These are phyloP conservation scores for Serendipita indica DNA, from an alignment of 768 basidiomycete genomes.

Conservation along the genomic window DNA sequence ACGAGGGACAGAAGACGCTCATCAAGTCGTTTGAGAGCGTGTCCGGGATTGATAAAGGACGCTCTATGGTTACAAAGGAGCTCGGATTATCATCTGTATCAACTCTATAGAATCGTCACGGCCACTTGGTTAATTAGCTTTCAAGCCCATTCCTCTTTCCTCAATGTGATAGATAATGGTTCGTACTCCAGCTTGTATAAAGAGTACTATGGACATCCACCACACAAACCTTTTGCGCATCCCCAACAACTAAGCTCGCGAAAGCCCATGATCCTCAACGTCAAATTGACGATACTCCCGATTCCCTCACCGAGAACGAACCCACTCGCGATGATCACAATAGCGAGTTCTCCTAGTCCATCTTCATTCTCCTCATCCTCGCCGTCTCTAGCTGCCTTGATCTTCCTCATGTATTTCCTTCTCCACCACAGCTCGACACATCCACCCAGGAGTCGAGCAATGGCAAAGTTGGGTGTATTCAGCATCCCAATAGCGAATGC, in stretches of 20 bases:
- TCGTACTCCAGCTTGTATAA: not conserved
- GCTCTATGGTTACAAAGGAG: conserved; percentile 57
- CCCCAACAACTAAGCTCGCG: conserved; percentile 76
- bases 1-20: conserved; percentile 67
- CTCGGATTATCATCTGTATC: conserved; percentile 56
- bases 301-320: conserved; percentile 95
- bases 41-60: conserved; percentile 59
- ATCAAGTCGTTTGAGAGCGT: conserved; percentile 58
- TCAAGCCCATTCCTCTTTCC: not conserved
- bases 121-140: not conserved
- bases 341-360: conserved; percentile 31
- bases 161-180: not conserved
- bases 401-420: conserved; percentile 30
- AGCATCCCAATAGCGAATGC: conserved; percentile 93
- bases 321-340: conserved; percentile 84
- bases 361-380: conserved; percentile 20
- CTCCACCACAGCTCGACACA: conserved; percentile 40
- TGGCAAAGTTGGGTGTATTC: conserved; percentile 88
- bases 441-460: conserved; percentile 83
- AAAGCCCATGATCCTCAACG: conserved; percentile 58
- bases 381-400: conserved; percentile 30
- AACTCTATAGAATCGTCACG: conserved; percentile 32
- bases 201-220: conserved; percentile 31
- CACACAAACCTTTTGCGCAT: conserved; percentile 61
- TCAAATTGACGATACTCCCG: conserved; percentile 62